phyloP scores from a whole-genome alignment of 2,329 filamentous ascomycete genomes.

The Aciculosporium take region DNA sequence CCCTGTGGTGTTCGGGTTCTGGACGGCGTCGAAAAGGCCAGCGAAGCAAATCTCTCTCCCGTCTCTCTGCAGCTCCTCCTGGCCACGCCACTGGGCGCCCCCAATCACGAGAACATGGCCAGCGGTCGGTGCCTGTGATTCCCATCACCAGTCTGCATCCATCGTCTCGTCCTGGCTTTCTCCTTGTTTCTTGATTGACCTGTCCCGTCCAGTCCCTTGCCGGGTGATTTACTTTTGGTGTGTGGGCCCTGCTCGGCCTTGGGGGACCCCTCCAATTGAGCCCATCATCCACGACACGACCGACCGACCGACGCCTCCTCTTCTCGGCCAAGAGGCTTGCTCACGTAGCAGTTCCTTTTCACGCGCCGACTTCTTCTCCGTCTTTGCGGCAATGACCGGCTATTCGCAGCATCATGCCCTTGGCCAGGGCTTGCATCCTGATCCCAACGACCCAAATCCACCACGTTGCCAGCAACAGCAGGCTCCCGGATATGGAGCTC shows the following conservation, averaged over 20 bases:
- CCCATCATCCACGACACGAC: too few relatives aligned
- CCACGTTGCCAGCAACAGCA: slow-evolving; percentile 38
- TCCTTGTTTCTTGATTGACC: background rate
- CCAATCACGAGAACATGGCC: background rate
- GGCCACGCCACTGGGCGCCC: background rate
- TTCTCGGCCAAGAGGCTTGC: slow-evolving; percentile 3
- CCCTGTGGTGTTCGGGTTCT: too few relatives aligned
- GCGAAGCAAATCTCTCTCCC: slow-evolving; percentile 8
- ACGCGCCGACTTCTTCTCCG: background rate
- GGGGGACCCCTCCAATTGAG: slow-evolving; percentile 4
- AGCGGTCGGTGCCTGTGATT: background rate
- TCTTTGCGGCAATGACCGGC: slow-evolving; percentile 35
- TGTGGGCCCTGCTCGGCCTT: background rate
- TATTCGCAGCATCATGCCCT: slow-evolving; percentile 41
- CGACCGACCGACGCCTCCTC: slow-evolving; percentile 2
- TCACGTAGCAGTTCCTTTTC: slow-evolving; percentile 1
- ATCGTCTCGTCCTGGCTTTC: background rate
- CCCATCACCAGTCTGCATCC: background rate
- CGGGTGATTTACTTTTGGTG: background rate
- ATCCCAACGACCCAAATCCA: slow-evolving; percentile 39
- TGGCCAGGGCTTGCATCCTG: slow-evolving; percentile 39
- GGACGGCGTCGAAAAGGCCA: slow-evolving; percentile 9
- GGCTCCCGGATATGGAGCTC: slow-evolving; percentile 12
- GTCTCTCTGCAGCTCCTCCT: too few relatives aligned
- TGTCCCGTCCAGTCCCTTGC: too few relatives aligned